Base-by-base conservation (phyloP, 78 protist genomes). In the Isochrysis galbana region DNA sequence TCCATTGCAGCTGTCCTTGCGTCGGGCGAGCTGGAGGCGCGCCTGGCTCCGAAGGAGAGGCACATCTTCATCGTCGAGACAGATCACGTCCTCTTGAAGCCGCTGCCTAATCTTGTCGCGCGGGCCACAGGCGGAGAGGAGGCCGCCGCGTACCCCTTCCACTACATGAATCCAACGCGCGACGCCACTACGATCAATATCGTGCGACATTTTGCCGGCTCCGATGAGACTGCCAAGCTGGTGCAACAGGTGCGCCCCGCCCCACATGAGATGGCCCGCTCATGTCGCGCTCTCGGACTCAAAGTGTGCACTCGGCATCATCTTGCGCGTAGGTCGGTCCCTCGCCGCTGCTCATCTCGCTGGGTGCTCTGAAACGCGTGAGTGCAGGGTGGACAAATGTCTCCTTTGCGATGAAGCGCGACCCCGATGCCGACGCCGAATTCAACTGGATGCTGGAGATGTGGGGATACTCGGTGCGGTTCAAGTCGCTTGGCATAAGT, bases 381-480 rank as follows among this genome's bases (percentile, higher is more conserved):
- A 22, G n/a, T n/a, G n/a, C n/a, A n/a, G n/a, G n/a, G 42, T 77
- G 84, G 84, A 0, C 3, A 41, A 26, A 77, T 46, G 2, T 77
- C 46, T 77, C 84, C 32, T 36, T 39, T 32, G 44, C 45, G 5
- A 17, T 77, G 36, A 77, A 77, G 84, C 47, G 44, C 26, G 84
- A 77, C 84, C 46, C 46, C 47, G 84, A 36, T 23, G 84, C 84
- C 14, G 84, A 77, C 84, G 46, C 44, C 47, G 47, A 39, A 46
- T 77, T 77, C 84, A 19, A 19, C 44, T 77, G 84, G 84, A 39
- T 77, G 47, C 84, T 77, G 48, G 84, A 77, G 46, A 77, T 77
- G 84, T 77, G 84, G 84, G 84, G 84, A 41, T 77, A 77, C 84
- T 77, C 84, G 39, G 22, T n/a, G n/a, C n/a, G n/a, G n/a, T n/a